A percentile compares a stretch with the other conserved stretches of the same genome.
These are phyloP conservation scores for Leccinum arenicola DNA, from an alignment of 768 basidiomycete genomes.

Conservation along the genomic window DNA sequence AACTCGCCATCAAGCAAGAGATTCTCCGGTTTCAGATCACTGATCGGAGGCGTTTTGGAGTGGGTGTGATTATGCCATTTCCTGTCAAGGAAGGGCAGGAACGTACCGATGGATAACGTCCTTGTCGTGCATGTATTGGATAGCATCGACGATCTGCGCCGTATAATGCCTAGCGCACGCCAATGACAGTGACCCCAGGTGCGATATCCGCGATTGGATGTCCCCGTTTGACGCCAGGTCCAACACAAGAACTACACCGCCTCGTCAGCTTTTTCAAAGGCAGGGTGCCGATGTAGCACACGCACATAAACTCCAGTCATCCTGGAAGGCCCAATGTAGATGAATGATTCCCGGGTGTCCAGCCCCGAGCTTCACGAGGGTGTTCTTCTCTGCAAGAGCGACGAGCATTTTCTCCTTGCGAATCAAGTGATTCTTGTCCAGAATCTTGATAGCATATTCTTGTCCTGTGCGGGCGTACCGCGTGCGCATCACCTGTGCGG, in stretches of 20 bases:
- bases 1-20: conserved; percentile 83
- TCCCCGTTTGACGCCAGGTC: conserved; percentile 78
- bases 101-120: conserved; percentile 82
- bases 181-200: conserved; percentile 80
- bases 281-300: conserved; percentile 8
- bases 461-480: conserved; percentile 54
- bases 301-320: conserved; percentile 80
- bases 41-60: conserved; percentile 20
- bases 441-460: conserved; percentile 73
- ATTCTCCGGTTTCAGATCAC: conserved; percentile 85
- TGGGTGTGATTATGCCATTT: conserved; percentile 12
- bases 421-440: conserved; percentile 81
- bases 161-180: conserved; percentile 79
- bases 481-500: conserved; percentile 53
- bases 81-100: not conserved
- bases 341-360: conserved; percentile 82
- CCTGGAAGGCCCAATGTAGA: conserved; percentile 83
- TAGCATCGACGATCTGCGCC: conserved; percentile 85
- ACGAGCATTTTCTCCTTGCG: conserved; percentile 76
- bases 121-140: conserved; percentile 87
- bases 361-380: conserved; percentile 59
- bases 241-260: conserved; percentile 65
- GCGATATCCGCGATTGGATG: conserved; percentile 67
- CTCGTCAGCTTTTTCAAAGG: conserved; percentile 6
- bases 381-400: conserved; percentile 78